Conservation (phyloP, 345 rosid genomes). For the Arabis alpina region DNA sequence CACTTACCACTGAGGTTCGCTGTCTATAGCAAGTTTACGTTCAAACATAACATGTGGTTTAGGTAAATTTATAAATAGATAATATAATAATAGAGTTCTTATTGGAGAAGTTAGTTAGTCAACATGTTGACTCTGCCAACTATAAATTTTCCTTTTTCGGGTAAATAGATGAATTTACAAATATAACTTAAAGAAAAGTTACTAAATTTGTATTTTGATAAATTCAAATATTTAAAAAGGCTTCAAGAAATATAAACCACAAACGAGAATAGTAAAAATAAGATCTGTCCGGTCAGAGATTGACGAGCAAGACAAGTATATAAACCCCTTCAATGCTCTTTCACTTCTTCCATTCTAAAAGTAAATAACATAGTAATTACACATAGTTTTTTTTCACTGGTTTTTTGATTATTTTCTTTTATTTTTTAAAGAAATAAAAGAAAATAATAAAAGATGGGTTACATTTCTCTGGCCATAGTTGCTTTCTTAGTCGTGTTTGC, state of each 20-base stretch:
- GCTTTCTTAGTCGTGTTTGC: constrained; percentile 7
- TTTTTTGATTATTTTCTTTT: constrained; percentile 35
- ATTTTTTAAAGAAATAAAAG: constrained; percentile 26
- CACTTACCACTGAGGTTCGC: background rate
- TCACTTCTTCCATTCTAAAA: constrained; percentile 12
- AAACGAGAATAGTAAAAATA: constrained; percentile 31
- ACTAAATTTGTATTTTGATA: background rate
- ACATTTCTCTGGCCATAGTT: constrained; percentile 16
- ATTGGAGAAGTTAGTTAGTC: constrained; percentile 12
- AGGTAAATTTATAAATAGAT: constrained; percentile 5
- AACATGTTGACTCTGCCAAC: constrained; percentile 24
- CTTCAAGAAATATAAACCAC: constrained; percentile 30
- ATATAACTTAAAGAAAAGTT: background rate
- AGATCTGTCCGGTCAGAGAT: constrained; percentile 13
- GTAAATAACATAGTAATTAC: constrained; percentile 19
- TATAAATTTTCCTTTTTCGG: constrained; percentile 10
- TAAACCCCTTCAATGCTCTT: constrained; percentile 16
- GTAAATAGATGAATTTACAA: constrained; percentile 7
- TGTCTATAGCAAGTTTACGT: background rate
- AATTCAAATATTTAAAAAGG: constrained; percentile 7
- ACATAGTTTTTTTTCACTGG: background rate
- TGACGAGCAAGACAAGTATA: constrained; percentile 28
- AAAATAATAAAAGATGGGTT: constrained; percentile 33
- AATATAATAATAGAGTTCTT: constrained; percentile 3
- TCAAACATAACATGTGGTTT: background rate